Evolutionary conservation across 2,329 filamentous ascomycete genomes (phyloP).

Genomic region (Xylaria sp.): DNA sequence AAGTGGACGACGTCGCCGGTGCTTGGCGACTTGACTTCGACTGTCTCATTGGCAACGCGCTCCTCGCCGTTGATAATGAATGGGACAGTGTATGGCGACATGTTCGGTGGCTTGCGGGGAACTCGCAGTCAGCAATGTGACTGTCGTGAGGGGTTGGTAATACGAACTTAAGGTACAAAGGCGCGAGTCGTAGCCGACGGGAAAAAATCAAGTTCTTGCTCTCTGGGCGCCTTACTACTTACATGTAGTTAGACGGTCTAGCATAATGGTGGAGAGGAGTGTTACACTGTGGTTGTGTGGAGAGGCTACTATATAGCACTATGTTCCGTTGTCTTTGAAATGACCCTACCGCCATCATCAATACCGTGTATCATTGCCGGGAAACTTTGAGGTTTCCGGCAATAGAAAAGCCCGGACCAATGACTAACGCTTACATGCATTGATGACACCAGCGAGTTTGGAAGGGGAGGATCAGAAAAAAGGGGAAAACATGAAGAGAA

Average conservation of each 20-base stretch:
- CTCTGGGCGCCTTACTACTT: background rate
- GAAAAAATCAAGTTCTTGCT: background rate
- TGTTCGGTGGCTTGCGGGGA: conserved; percentile 7
- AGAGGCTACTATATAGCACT: background rate
- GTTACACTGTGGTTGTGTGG: conserved; percentile 1
- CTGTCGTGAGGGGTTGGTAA: conserved; percentile 2
- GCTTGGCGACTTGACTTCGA: conserved; percentile 67
- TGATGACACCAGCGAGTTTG: background rate
- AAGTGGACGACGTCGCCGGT: conserved; percentile 64
- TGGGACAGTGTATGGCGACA: conserved; percentile 51
- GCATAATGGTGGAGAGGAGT: background rate
- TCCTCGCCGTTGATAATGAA: conserved; percentile 60
- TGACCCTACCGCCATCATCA: background rate
- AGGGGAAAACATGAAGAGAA: background rate
- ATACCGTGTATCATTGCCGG: background rate
- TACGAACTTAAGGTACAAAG: background rate
- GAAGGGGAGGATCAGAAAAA: background rate
- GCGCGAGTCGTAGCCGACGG: background rate
- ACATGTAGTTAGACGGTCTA: background rate
- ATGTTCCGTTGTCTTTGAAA: background rate
- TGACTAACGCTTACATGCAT: background rate
- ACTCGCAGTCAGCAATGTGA: background rate
- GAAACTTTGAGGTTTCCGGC: background rate
- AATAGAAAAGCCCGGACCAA: background rate
- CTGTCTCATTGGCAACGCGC: conserved; percentile 59